Conservation (phyloP, 306 rosid species). For the Vicia villosa region DNA sequence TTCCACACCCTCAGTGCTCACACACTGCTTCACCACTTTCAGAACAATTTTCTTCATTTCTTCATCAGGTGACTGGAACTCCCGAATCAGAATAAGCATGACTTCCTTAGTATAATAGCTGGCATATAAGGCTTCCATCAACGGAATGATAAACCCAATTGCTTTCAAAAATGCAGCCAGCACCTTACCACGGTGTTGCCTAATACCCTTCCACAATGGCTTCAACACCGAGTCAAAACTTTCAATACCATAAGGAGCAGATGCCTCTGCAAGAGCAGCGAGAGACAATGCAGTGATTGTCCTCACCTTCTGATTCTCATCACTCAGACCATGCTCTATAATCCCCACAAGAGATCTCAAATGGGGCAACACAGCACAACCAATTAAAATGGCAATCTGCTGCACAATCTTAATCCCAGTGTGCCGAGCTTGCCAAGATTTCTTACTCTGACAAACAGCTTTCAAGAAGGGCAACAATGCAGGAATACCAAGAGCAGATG, state of each 20-base stretch:
- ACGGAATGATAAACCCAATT: conserved; percentile 89
- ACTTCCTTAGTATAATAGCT: conserved; percentile 95
- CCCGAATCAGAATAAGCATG: conserved; percentile 86
- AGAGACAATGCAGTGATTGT: conserved; percentile 92
- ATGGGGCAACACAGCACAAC: conserved; percentile 91
- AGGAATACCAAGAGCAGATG: conserved; percentile 94
- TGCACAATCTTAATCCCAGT: conserved; percentile 97
- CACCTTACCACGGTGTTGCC: conserved; percentile 96
- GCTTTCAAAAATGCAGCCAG: conserved; percentile 95
- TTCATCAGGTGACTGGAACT: conserved; percentile 97
- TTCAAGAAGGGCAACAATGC: conserved; percentile 90
- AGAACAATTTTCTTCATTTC: conserved; percentile 97
- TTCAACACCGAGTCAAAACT: conserved; percentile 94
- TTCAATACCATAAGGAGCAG: conserved; percentile 96
- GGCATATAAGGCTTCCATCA: conserved; percentile 94
- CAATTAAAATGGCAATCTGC: conserved; percentile 97
- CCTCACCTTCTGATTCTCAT: conserved; percentile 96
- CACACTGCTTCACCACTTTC: conserved; percentile 97
- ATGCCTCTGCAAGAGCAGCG: conserved; percentile 97
- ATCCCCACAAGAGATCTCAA: conserved; percentile 89
- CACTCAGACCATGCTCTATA: conserved; percentile 86
- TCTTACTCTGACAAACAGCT: conserved; percentile 98
- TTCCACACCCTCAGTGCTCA: conserved; percentile 94
- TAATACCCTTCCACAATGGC: conserved; percentile 95
- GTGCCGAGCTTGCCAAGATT: conserved; percentile 97